Evolutionary conservation across 2,329 filamentous ascomycete genomes (phyloP).

Genomic region (Arthrobotrys sinensis): DNA sequence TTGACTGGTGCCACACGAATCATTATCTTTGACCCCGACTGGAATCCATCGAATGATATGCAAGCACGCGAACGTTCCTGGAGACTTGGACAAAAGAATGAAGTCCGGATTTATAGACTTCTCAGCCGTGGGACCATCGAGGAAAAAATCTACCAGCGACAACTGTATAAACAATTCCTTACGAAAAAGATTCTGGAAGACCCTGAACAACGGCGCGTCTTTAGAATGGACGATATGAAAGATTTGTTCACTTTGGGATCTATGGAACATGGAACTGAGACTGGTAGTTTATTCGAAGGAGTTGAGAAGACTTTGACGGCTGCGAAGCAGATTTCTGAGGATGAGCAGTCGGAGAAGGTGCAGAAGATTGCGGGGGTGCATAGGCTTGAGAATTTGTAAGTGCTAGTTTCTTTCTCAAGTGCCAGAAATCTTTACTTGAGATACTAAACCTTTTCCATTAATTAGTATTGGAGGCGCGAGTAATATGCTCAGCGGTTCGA

Average conservation of each 20-base stretch:
- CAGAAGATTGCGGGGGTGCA: constrained; percentile 74
- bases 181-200: constrained; percentile 97
- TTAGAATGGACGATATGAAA: constrained; percentile 83
- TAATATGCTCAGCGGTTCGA: constrained; percentile 37
- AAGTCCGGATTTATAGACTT: constrained; percentile 96
- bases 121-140: constrained; percentile 99
- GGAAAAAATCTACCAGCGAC: constrained; percentile 98
- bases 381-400: constrained; percentile 76
- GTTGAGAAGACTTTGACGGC: constrained; percentile 80
- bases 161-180: constrained; percentile 98
- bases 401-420: constrained; percentile 66
- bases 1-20: constrained; percentile 94
- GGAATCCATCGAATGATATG: constrained; percentile 91
- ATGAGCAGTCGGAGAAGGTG: constrained; percentile 65
- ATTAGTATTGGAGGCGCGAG: constrained; percentile 42
- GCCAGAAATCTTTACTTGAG: neutral
- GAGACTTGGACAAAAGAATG: constrained; percentile 93
- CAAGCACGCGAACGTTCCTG: constrained; percentile 96
- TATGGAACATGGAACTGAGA: constrained; percentile 81
- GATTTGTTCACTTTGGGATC: constrained; percentile 88
- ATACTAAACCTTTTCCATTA: constrained; percentile 22
- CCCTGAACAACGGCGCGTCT: constrained; percentile 91
- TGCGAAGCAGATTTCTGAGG: constrained; percentile 63
- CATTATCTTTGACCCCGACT: constrained; percentile 98
- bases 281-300: constrained; percentile 87